Conservation (phyloP, 331 rosid genomes). For the Phaseolus coccineus region DNA sequence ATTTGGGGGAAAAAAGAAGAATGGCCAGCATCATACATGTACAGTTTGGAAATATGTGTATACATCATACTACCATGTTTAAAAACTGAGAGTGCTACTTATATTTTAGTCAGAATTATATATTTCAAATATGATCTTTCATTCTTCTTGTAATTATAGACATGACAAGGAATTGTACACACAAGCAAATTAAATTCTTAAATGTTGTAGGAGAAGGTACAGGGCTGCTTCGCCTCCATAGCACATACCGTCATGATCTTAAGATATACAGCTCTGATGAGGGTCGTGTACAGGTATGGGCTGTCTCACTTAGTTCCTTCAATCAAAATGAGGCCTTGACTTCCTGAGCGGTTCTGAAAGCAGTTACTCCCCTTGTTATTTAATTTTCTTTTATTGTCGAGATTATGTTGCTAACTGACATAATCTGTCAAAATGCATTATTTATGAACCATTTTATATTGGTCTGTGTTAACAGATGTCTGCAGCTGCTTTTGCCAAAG, state of each 20-base stretch:
- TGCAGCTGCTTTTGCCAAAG: conserved; percentile 99
- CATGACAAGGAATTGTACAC: conserved; percentile 3
- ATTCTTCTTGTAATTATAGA: conserved; percentile 21
- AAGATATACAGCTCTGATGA: conserved; percentile 99
- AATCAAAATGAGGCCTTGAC: not conserved
- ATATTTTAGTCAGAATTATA: conserved; percentile 10
- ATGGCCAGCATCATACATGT: not conserved
- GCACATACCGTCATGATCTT: conserved; percentile 95
- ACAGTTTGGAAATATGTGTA: not conserved
- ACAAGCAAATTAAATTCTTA: conserved; percentile 41
- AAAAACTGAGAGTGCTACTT: not conserved
- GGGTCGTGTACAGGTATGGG: conserved; percentile 97
- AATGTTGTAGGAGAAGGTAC: conserved; percentile 88
- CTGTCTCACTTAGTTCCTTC: conserved; percentile 23
- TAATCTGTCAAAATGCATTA: conserved; percentile 34
- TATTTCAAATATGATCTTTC: conserved; percentile 24
- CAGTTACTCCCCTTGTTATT: conserved; percentile 8
- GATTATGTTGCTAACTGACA: conserved; percentile 31
- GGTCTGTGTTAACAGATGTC: conserved; percentile 78
- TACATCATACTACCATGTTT: not conserved
- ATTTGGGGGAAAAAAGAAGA: not conserved
- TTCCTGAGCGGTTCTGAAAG: conserved; percentile 22
- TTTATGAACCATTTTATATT: conserved; percentile 34
- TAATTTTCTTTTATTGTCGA: conserved; percentile 32
- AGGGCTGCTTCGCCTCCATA: conserved; percentile 96